These are phyloP conservation scores for Strobilomyces echinocephalus DNA, from an alignment of 768 basidiomycete genomes.

Conservation along the genomic window DNA sequence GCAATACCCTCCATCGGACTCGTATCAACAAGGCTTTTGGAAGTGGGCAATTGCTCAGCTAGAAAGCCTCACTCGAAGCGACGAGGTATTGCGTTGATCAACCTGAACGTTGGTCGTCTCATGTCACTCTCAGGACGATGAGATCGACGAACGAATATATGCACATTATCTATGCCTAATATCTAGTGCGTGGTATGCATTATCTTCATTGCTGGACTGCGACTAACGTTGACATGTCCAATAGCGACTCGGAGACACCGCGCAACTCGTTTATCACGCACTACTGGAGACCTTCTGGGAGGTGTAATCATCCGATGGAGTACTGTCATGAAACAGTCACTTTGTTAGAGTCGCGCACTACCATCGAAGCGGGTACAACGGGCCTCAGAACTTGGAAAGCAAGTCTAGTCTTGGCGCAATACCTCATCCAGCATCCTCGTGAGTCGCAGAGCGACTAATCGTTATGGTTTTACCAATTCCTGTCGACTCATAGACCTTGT, in stretches of 20 bases:
- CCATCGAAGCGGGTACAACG: slow-evolving; percentile 72
- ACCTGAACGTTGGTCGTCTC: neutral
- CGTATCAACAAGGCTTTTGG: slow-evolving; percentile 68
- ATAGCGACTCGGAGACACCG: slow-evolving; percentile 23
- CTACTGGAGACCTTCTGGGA: slow-evolving; percentile 44
- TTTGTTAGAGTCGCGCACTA: slow-evolving; percentile 67
- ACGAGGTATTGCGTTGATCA: slow-evolving; percentile 42
- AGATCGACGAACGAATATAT: slow-evolving; percentile 65
- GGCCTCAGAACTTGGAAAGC: slow-evolving; percentile 79
- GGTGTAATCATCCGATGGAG: neutral
- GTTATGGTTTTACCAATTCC: neutral
- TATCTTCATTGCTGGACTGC: neutral
- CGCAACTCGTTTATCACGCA: slow-evolving; percentile 59
- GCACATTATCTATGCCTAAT: slow-evolving; percentile 51
- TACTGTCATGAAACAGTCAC: slow-evolving; percentile 43
- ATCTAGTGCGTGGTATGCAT: slow-evolving; percentile 28
- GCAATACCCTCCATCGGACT: slow-evolving; percentile 55
- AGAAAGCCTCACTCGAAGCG: slow-evolving; percentile 37
- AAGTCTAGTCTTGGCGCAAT: slow-evolving; percentile 60
- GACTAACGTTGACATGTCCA: neutral
- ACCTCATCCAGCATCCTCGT: slow-evolving; percentile 57
- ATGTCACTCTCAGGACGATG: slow-evolving; percentile 40
- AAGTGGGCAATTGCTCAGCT: slow-evolving; percentile 60
- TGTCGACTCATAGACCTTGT: slow-evolving; percentile 3
- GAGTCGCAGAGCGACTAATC: slow-evolving; percentile 7